Evolutionary conservation across 2,329 filamentous ascomycete genomes (phyloP), one percentile per base, ranked within the genome.

Genomic region (Aotearoamyces nothofagi): DNA sequence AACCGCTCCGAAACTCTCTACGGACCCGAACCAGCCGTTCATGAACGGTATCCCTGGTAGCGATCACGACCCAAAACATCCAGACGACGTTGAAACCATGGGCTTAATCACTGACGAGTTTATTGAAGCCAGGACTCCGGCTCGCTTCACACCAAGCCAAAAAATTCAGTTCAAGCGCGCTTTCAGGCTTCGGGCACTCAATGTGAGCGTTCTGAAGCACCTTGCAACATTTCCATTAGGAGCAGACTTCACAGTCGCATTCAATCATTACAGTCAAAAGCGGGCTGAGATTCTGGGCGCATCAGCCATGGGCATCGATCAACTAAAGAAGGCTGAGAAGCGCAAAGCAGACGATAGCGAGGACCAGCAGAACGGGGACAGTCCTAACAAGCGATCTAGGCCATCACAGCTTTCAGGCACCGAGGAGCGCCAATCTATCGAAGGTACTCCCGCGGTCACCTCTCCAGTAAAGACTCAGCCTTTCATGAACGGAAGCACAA

Each of bases 151-250:
- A 15, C 27, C 38, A 10, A 26, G 35, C 7, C 36, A 42, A 22
- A 33, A 32, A 22, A 28, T 29, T 15, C 35, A 49, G 28, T 45
- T 45, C 26, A 36, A 34, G 12, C 38, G 39, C 12, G 37, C 34
- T 10, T 51, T 37, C 31, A 46, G 47, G 15, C 29, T 52, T 11
- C 39, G 39, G 15, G 32, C 32, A 4, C 27, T 53, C 13, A 47
- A 51, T 22, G 38, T 34, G 26, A 38, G 39, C 5, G 35, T 51
- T 30, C 31, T 34, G 22, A 30, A 37, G 10, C 36, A 41, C 24
- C 41, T 48, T 17, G 25, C 30, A 3, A 31, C 25, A 9, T 12
- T 39, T 8, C 29, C 37, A 3, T 12, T 33, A 23, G 28, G 20
- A 5, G 28, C 26, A 14, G 32, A 36, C 17, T 24, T 36, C 8